Evolutionary conservation across 1,284 basidiomycete genomes (phyloP), one percentile per base, ranked within the genome.

Genomic region (Cystobasidium slooffiae): DNA sequence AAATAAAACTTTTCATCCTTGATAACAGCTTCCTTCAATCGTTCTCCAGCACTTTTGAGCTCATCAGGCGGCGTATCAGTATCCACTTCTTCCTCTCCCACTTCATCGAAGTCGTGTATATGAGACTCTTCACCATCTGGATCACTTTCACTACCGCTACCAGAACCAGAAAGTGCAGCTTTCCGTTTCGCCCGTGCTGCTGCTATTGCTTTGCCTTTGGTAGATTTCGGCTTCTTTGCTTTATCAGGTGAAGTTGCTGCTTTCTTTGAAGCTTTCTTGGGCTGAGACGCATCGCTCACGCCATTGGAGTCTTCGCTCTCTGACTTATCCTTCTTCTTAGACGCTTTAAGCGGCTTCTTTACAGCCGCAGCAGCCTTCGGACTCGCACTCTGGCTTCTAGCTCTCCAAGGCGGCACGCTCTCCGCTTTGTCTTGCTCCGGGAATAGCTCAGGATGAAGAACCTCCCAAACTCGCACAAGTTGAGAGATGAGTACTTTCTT

Each of bases 1-100:
- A 73, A 22, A 22, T 66, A 66, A 12, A 73, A 58, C 18, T 52
- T 62, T 16, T 73, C 52, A 55, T 73, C 70, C 22, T 47, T 41
- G 12, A 73, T 41, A 7, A 73, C 20, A n/a, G 44, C 62, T 1
- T 53, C 52, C 10, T 63, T 12, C 22, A 73, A 43, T 22, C 46
- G 22, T 24, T 73, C 62, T 14, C 70, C 63, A 49, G 70, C 70
- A 14, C 62, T 66, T 52, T 73, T 73, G 9, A 65, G 39, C 43
- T 65, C 70, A 37, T 73, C 62, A 46, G 63, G 59, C 22, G 49
- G 62, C 3, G 70, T 43, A 31, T 73, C 70, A 20, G 52, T 65
- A 41, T 65, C 62, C 18, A 66, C n/a, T n/a, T 58, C 61, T 22
- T 52, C 61, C 41, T 72, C 69, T 8, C 64, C 51, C 18, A 66